Evolutionary conservation across 495 filamentous ascomycete species (phyloP), one percentile per base, ranked within the genome.

Genomic region (Thermochaetoides thermophila): DNA sequence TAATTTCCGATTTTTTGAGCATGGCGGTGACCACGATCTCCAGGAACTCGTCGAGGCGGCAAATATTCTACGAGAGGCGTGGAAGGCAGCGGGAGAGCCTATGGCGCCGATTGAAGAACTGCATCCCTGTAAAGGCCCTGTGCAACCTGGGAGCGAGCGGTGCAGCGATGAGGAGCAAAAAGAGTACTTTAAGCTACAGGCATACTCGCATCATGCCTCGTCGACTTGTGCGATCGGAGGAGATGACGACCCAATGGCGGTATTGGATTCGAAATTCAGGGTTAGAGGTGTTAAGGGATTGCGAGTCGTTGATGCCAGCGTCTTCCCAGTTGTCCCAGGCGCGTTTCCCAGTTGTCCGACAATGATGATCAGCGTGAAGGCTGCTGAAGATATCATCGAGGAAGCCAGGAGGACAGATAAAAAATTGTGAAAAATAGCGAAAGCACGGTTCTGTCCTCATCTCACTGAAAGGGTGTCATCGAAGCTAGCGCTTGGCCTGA

Each of bases 281-380:
- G 66, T 72, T 4, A 42, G 57, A 4, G 68, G 68, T 3, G 56
- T 66, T 1, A 43, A 49, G 16, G 60, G 59, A 16, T 45, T 72
- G 34, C 38, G 68, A 3, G 67, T 72, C 1, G 69, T 76, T 15
- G 72, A 76, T 43, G 71, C 66, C 5, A 63, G 57, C 30, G 44
- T 58, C 2, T 71, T 69, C 38, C 65, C 71, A 0, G 46, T 50
- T 10, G 63, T 68, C n/a, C 67, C 64, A 0, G 74, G 74, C 1
- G 65, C 63, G n/a, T 78, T 73, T 27, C 66, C 71, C n/a, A 60
- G 59, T 15, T 48, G 69, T 25, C 63, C 74, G 4, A 73, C 71
- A 2, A 76, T 76, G 45, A 74, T 76, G 63, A 43, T 78, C 16
- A 65, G 63, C 28, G 68, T 72, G 44, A 78, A 78, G 61, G 74